Conservation (phyloP, 331 rosid species). For the Dryas integrifolia region DNA sequence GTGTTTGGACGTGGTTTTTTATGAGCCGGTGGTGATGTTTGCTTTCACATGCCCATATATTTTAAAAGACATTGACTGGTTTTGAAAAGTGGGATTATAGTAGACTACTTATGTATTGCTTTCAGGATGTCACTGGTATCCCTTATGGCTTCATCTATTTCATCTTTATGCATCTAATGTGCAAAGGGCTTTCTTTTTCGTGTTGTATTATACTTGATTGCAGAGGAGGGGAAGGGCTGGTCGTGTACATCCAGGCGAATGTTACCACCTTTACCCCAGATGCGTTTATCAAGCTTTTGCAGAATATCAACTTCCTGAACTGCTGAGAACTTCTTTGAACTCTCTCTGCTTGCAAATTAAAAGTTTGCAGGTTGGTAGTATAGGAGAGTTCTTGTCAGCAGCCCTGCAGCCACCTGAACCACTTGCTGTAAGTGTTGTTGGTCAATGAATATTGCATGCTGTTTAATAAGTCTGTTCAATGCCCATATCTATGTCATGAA, state of each 20-base stretch:
- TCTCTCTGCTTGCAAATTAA: constrained; percentile 98
- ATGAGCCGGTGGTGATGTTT: constrained; percentile 8
- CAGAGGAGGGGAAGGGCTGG: constrained; percentile 99
- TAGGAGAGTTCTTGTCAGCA: constrained; percentile 87
- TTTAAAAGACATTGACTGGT: not conserved
- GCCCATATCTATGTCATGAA: not conserved
- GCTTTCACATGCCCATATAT: not conserved
- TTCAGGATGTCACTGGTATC: constrained; percentile 4
- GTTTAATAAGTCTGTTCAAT: not conserved
- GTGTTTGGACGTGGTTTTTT: constrained; percentile 14
- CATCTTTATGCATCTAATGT: constrained; percentile 15
- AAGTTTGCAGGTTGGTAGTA: constrained; percentile 92
- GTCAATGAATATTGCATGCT: not conserved
- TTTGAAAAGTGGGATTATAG: not conserved
- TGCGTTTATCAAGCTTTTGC: constrained; percentile 89
- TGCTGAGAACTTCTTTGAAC: constrained; percentile 90
- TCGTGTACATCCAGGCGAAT: constrained; percentile 95
- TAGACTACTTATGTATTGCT: not conserved
- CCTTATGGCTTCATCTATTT: constrained; percentile 1
- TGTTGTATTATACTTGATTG: constrained; percentile 34
- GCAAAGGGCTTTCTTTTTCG: constrained; percentile 19
- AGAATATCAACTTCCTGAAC: constrained; percentile 95
- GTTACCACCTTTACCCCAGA: constrained; percentile 89
- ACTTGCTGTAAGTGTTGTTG: constrained; percentile 60
- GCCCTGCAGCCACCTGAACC: constrained; percentile 90